Conservation (phyloP, 768 basidiomycete species). For the Xerocomellus chrysenteron region DNA sequence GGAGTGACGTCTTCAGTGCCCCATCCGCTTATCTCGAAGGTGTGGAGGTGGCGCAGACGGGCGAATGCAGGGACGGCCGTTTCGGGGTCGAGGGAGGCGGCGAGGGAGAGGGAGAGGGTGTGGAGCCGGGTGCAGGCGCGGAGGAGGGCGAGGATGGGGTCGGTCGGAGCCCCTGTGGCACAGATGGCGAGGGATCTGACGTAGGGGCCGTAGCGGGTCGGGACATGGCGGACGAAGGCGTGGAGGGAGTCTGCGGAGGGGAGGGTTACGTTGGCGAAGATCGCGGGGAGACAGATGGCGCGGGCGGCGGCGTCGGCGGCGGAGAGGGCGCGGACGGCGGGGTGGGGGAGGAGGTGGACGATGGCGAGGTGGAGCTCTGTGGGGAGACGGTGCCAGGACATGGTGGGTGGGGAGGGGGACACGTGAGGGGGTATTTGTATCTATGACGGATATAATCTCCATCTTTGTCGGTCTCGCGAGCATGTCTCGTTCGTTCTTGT, state of each 20-base stretch:
- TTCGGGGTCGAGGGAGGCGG: constrained; percentile 21
- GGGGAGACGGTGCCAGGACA: constrained; percentile 58
- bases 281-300: constrained; percentile 52
- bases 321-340: constrained; percentile 49
- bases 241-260: constrained; percentile 44
- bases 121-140: constrained; percentile 45
- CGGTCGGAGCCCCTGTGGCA: constrained; percentile 37
- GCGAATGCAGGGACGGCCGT: constrained; percentile 23
- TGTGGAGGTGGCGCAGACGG: constrained; percentile 13
- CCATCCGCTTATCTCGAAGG: constrained; percentile 23
- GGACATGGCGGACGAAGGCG: constrained; percentile 57
- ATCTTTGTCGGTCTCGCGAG: constrained; percentile 14
- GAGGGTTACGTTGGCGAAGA: constrained; percentile 60
- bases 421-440: background rate
- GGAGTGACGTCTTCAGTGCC: constrained; percentile 36
- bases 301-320: constrained; percentile 50
- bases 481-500: constrained; percentile 9
- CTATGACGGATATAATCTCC: constrained; percentile 10
- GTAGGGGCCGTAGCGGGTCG: constrained; percentile 51
- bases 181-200: constrained; percentile 48
- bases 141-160: constrained; percentile 52
- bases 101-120: constrained; percentile 28
- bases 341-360: constrained; percentile 45
- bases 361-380: constrained; percentile 64
- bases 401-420: background rate